Evolutionary conservation across 208 protist species (phyloP), one percentile per base, ranked within the genome.

Genomic region (Crithidia brevicula): DNA sequence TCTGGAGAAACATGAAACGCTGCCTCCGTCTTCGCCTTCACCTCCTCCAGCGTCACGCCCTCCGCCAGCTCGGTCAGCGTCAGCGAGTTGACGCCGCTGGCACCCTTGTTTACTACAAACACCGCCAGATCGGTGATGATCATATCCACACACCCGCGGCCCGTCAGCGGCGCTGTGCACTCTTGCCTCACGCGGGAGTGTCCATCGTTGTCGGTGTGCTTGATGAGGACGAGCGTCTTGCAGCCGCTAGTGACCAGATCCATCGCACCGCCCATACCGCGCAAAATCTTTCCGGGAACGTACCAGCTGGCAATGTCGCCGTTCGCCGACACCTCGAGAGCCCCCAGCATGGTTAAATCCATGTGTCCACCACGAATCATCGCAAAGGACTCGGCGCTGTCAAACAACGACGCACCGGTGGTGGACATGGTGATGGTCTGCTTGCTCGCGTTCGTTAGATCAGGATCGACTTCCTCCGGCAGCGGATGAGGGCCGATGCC

Each of bases 241-340:
- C 82, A 92, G 16, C 80, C 85, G 23, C 34, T 56, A 25, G 61
- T 64, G 3, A 96, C 88, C 2, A 98, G 71, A 45, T 98, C 92
- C 89, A 97, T 97, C 15, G 90, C 95, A 23, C 95, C 97, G 61
- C 94, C 95, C 90, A 97, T 96, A 40, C 94, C 95, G 58, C 95
- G 98, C 9, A 98, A 85, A 77, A 97, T 82, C 59, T 97, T 94
- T 18, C 89, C 84, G 11, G 96, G 96, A 56, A 98, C 94, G 27
- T 97, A 89, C 95, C 96, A 98, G 76, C 97, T 98, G 49, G 96
- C 97, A 3, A 98, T 74, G 72, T 98, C 97, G 34, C 97, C 97
- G 43, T 59, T 86, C 3, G 46, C n/a, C 4, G 88, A 72, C 0
- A 98, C 94, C 70, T 98, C 74, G 62, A 98, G 82, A 36, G 85